Base-by-base conservation (phyloP, 352 stramenopile genomes). In the Phytophthora pseudosyringae region DNA sequence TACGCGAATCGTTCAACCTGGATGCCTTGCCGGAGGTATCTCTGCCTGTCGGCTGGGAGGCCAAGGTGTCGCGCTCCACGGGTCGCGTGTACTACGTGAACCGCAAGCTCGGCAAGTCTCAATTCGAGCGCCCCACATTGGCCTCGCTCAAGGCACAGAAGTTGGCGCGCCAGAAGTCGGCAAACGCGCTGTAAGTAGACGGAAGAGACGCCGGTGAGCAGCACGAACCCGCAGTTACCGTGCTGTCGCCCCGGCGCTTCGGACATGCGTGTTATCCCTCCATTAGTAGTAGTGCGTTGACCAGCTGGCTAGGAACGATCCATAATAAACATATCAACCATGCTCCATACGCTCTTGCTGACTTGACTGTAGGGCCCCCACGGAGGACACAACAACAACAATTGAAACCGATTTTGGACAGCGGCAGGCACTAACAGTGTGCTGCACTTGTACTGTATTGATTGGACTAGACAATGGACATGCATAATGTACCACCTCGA, bases 51-150 rank as follows among this genome's bases (percentile, higher is more conserved):
- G 86, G 88, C 29, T 95, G 87, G 87, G 86, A 94, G 59, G 87
- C 87, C 62, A 95, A 95, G 80, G 85, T 95, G 47, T 93, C 82
- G 31, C 85, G 87, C 59, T 94, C 86, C 7, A 95, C 85, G 15
- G 87, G 87, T 13, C 86, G 86, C 41, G 87, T 95, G 55, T 95
- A 95, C 76, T 95, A 95, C 69, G 85, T 94, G 47, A 95, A 95
- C 74, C 86, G 85, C 58, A 91, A 92, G 80, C 77, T 93, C 6
- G 83, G 85, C 63, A 90, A 94, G 64, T 94, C 87, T 10, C 87
- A 95, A 76, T 95, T 93, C 43, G 86, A 94, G 53, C 83, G 83
- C 31, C 87, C 87, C 39, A 94, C 87, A 61, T 80, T 95, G 47
- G 87, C 87, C 53, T 94, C 85, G 38, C 72, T 95, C 49, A 95